Evolutionary conservation across 495 filamentous ascomycete genomes (phyloP), one percentile per base, ranked within the genome.

Genomic region (Neurospora africana): DNA sequence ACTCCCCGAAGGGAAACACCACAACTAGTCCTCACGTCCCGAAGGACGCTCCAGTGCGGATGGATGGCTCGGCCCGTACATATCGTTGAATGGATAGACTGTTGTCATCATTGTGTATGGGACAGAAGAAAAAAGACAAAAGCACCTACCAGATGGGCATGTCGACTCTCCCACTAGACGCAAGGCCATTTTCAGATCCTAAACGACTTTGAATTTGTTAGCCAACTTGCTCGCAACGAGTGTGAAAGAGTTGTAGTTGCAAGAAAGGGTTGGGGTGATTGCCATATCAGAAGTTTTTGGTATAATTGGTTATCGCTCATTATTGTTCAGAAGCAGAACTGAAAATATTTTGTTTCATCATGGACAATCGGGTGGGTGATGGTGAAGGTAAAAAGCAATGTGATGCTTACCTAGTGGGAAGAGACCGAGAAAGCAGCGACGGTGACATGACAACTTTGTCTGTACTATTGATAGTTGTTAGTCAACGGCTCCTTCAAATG

Each of bases 1-100:
- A 85, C 81, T 76, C 73, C 76, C 72, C 75, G 35, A 76, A 79
- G 76, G 76, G 83, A 78, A 88, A 89, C 92, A 95, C 91, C 93
- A 96, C 93, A 93, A 95, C 93, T 89, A 77, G 86, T 96, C 93
- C 87, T 96, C 85, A 85, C 85, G 76, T 39, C 81, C 79, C 77
- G 79, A 82, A 80, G 78, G 76, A 79, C 78, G 73, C 90, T 95
- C 87, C 84, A 90, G 93, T 96, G 86, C 78, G 90, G 88, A 87
- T 93, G 89, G 86, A 88, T 89, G 87, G 85, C 87, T 92, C 87
- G 91, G 91, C 83, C 75, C 80, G 84, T 83, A 88, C 83, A 86
- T 80, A 81, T 98, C 92, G 88, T 96, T 91, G 95, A 98, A 98
- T 98, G 95, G 95, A 98, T 98, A 92, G 90, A 93, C 94, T 94